phyloP scores from a whole-genome alignment of 768 basidiomycete genomes.

The Hericium erinaceus region DNA sequence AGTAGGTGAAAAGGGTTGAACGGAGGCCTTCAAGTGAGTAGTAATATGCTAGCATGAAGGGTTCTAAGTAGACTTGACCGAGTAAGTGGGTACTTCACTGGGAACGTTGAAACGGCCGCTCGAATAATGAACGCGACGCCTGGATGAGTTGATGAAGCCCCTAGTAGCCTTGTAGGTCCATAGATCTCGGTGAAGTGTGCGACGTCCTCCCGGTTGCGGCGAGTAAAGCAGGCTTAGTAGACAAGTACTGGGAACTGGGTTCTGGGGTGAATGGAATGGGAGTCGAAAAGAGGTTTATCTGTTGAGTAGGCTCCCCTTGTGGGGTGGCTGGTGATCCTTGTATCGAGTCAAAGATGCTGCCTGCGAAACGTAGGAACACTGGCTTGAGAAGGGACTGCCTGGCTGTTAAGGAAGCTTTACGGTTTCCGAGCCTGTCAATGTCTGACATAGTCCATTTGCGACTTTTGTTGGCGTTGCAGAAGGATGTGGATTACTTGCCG shows the following conservation, averaged over 20 bases:
- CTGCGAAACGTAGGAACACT: conserved; percentile 5
- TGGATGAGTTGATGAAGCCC: too few relatives aligned
- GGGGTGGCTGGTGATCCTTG: conserved; percentile 1
- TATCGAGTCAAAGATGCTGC: conserved; percentile 2
- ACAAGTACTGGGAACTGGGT: too few relatives aligned
- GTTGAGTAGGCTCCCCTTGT: conserved; percentile 3
- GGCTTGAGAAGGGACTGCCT: conserved; percentile 11
- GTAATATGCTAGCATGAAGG: too few relatives aligned
- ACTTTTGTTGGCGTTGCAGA: conserved; percentile 14
- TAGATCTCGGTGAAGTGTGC: too few relatives aligned
- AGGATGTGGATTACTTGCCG: conserved; percentile 29
- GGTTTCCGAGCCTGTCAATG: conserved; percentile 1
- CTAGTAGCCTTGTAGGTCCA: too few relatives aligned
- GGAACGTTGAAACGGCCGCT: too few relatives aligned
- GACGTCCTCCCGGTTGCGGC: too few relatives aligned
- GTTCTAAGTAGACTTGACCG: too few relatives aligned
- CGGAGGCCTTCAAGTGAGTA: neutral
- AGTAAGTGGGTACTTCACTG: too few relatives aligned
- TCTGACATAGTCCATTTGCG: conserved; percentile 14
- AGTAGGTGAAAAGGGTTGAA: neutral
- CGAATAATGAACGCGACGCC: too few relatives aligned
- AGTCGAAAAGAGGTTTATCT: neutral
- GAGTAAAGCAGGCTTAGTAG: too few relatives aligned
- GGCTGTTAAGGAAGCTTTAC: conserved; percentile 1
- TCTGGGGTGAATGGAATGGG: neutral